Percentiles rank a stretch among this genome's conserved stretches.
Evolutionary conservation across 2,329 filamentous ascomycete genomes (phyloP).

Genomic region (Pseudogymnoascus verrucosus): DNA sequence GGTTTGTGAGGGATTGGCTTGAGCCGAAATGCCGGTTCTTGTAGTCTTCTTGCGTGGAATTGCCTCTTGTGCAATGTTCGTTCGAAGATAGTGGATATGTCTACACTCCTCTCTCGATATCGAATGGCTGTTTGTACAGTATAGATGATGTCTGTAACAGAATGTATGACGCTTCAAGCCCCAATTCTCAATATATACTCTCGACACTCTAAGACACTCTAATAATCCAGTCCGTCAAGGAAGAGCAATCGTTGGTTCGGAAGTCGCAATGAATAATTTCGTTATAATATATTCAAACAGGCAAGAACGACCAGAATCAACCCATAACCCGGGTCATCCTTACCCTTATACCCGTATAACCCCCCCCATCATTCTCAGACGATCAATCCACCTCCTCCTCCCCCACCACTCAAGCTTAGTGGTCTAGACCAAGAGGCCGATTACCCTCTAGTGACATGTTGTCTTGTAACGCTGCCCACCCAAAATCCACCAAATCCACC

Average conservation of each 20-base stretch:
- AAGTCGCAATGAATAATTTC: background rate
- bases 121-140: background rate
- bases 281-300: background rate
- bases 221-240: slow-evolving; percentile 5
- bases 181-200: background rate
- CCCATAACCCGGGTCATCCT: background rate
- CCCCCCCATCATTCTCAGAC: background rate
- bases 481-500: too few relatives aligned
- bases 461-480: background rate
- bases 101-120: background rate
- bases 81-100: background rate
- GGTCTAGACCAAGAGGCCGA: background rate
- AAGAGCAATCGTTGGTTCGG: background rate
- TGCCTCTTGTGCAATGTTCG: background rate
- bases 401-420: background rate
- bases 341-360: background rate
- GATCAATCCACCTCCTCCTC: background rate
- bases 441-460: background rate
- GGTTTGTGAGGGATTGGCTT: background rate
- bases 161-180: background rate
- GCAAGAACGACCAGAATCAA: background rate
- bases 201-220: background rate
- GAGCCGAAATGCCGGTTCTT: background rate
- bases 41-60: background rate
- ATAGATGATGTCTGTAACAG: background rate